Evolutionary conservation across 192 early-diverging fungal species (phyloP).

Genomic region (Haplosporangium gracile): DNA sequence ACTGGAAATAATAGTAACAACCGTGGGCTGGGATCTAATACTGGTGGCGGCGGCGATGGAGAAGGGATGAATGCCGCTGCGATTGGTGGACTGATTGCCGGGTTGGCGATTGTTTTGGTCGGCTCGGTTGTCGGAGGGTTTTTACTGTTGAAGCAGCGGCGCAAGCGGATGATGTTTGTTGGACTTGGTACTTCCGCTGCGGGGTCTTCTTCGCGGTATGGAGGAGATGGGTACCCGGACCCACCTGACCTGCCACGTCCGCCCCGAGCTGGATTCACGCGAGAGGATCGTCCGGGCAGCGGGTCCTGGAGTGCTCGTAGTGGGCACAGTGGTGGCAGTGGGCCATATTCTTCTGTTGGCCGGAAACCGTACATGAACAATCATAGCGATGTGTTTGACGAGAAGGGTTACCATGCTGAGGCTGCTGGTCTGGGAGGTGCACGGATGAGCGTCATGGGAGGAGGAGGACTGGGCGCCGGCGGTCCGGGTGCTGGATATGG

Average conservation of each 20-base stretch:
- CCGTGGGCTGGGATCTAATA: neutral
- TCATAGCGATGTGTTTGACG: conserved; percentile 16
- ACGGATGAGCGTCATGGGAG: neutral
- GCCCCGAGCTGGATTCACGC: neutral
- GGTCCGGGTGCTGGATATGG: neutral
- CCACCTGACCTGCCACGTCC: conserved; percentile 10
- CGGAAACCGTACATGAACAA: neutral
- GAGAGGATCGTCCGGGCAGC: conserved; percentile 14
- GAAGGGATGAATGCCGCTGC: conserved; percentile 26
- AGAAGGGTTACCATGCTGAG: conserved; percentile 27
- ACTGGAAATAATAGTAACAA: neutral
- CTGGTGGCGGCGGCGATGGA: neutral
- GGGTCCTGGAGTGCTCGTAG: neutral
- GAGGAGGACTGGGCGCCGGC: neutral
- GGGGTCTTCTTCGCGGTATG: conserved; percentile 7
- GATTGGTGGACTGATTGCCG: conserved; percentile 27
- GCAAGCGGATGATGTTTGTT: conserved; percentile 42
- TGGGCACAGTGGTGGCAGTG: conserved; percentile 1
- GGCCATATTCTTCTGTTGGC: neutral
- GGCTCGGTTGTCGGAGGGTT: conserved; percentile 42
- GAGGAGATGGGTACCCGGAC: conserved; percentile 33
- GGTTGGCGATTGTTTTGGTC: conserved; percentile 18
- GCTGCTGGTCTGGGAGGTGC: conserved; percentile 30
- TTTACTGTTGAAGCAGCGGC: conserved; percentile 40
- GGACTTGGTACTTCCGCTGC: conserved; percentile 14